Evolutionary conservation across 1,139 yeast genomes (phyloP), one percentile per base, ranked within the genome.

Genomic region (Yamadazyma diospyri): DNA sequence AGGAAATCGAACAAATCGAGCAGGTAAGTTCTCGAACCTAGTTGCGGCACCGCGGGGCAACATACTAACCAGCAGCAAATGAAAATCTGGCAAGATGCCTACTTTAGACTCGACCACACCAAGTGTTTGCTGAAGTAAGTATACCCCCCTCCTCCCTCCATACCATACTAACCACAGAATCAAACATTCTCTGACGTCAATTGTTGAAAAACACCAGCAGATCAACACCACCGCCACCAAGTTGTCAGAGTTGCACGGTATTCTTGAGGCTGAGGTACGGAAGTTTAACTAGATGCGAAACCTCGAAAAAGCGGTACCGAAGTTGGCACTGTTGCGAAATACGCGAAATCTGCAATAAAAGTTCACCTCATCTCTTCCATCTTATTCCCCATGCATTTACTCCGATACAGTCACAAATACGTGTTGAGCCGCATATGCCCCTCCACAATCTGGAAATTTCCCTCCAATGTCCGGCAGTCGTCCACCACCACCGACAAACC

Each of bases 301-400:
- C n/a, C n/a, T n/a, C n/a, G n/a, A n/a, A n/a, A n/a, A n/a, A n/a
- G n/a, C n/a, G n/a, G n/a, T n/a, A n/a, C n/a, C n/a, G n/a, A n/a
- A 29, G 34, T 27, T 36, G 23, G 10, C 17, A 15, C 12, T 12
- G 19, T 19, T 35, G 28, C 33, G 33, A 24, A 21, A 21, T 22
- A 16, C 14, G 15, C 29, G n/a, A 24, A 13, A 11, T 23, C 8
- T 12, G 16, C 10, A 25, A 25, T 13, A n/a, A 12, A 8, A 12
- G 4, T 18, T 23, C 21, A 12, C 17, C 31, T 24, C 33, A 24
- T 30, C 33, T 16, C 27, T 29, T 14, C 16, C 4, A 18, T 32
- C 12, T 27, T 18, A 20, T 14, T 41, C 14, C 39, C 37, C 5
- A 34, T 36, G 36, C 43, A 41, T 19, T 14, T 38, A 23, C 21